These are phyloP conservation scores for Sporopachydermia quercuum DNA, from an alignment of 805 yeast genomes.

Conservation along the genomic window DNA sequence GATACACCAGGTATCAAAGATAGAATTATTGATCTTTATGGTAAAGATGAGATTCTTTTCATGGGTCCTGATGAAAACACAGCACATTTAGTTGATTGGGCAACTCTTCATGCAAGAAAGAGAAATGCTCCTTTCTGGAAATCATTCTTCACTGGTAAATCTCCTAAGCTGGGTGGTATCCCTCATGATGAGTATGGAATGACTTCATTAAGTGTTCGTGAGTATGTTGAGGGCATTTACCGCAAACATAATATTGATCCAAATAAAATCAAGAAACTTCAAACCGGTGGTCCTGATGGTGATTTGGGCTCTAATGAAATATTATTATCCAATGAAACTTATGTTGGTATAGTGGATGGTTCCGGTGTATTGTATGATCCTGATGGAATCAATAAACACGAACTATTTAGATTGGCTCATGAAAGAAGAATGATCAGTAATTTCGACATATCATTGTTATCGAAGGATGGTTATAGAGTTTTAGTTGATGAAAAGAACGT, in stretches of 20 bases:
- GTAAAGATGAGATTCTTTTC: constrained; percentile 77
- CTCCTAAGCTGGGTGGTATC: constrained; percentile 86
- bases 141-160: constrained; percentile 93
- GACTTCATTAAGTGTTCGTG: constrained; percentile 91
- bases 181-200: constrained; percentile 97
- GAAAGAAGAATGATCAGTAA: constrained; percentile 59
- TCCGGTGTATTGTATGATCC: constrained; percentile 93
- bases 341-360: constrained; percentile 87
- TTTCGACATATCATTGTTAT: constrained; percentile 52
- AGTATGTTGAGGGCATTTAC: constrained; percentile 78
- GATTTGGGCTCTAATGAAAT: constrained; percentile 95
- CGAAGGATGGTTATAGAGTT: constrained; percentile 65
- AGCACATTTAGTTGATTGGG: constrained; percentile 93
- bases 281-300: constrained; percentile 99
- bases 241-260: constrained; percentile 54
- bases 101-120: constrained; percentile 78
- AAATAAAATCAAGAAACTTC: constrained; percentile 57
- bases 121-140: constrained; percentile 98
- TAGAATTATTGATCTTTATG: constrained; percentile 69
- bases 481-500: constrained; percentile 76
- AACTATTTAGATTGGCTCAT: constrained; percentile 64
- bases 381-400: constrained; percentile 68
- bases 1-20: constrained; percentile 65
- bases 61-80: constrained; percentile 99
- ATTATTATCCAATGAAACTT: constrained; percentile 69